Evolutionary conservation across 2,329 filamentous ascomycete genomes (phyloP).

Genomic region (Aureobasidium melanogenum): DNA sequence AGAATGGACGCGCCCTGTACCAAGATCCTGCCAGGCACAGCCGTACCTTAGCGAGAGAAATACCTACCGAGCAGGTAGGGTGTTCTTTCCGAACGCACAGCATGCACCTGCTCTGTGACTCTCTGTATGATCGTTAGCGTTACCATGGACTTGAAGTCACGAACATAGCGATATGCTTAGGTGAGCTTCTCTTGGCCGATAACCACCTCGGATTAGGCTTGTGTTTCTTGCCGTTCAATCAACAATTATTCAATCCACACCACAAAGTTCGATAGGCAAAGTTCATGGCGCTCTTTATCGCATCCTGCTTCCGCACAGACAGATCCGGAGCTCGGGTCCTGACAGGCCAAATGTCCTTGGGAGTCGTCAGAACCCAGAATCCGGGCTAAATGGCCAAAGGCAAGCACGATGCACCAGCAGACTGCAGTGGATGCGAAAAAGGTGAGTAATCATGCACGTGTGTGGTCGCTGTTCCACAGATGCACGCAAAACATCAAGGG

Average conservation of each 20-base stretch:
- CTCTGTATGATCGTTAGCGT: background rate
- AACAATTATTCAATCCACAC: background rate
- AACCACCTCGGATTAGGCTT: background rate
- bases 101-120: background rate
- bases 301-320: background rate
- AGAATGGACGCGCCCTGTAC: background rate
- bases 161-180: background rate
- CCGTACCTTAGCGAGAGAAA: background rate
- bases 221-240: background rate
- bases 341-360: background rate
- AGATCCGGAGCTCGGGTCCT: background rate
- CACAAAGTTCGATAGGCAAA: background rate
- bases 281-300: background rate
- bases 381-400: background rate
- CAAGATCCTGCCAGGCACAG: background rate
- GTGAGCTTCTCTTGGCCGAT: background rate
- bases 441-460: background rate
- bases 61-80: background rate
- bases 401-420: background rate
- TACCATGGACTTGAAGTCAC: background rate
- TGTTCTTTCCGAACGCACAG: background rate
- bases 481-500: background rate
- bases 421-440: background rate
- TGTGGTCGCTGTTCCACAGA: background rate
- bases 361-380: background rate